Conservation (phyloP, 176 grass and related monocot genomes). For the Rhynchospora breviuscula region DNA sequence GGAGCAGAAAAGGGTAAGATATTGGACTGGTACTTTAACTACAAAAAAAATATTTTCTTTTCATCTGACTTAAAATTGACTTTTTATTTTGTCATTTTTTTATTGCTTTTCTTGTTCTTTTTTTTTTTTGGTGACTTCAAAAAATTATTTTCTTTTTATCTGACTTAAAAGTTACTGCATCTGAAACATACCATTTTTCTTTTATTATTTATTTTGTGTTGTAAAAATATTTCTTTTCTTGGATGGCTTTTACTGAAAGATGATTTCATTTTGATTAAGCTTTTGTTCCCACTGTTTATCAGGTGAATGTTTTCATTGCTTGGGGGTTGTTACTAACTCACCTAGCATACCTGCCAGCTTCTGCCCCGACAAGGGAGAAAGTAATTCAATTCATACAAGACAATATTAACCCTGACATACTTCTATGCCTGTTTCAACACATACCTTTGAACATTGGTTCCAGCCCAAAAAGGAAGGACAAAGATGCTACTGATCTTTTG, state of each 20-base stretch:
- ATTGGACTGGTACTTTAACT: neutral
- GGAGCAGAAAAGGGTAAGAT: constrained; percentile 50
- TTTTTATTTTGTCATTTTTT: neutral
- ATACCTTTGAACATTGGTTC: constrained; percentile 47
- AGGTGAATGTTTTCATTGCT: constrained; percentile 76
- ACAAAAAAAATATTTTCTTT: too few species aligned
- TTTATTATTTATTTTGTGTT: neutral
- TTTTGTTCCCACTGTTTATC: constrained; percentile 21
- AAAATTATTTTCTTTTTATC: neutral
- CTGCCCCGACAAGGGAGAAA: constrained; percentile 45
- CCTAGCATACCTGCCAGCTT: constrained; percentile 49
- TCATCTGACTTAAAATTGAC: neutral
- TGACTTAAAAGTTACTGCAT: neutral
- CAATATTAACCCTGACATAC: constrained; percentile 52
- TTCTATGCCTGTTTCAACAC: constrained; percentile 91
- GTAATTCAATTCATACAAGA: constrained; percentile 84
- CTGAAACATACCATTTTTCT: neutral
- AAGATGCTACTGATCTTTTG: constrained; percentile 26
- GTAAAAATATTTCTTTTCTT: neutral
- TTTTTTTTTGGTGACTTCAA: neutral
- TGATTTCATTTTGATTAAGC: constrained; percentile 10
- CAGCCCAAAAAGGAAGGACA: constrained; percentile 71
- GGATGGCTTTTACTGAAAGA: neutral
- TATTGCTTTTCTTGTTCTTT: neutral
- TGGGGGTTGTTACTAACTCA: constrained; percentile 70